Conservation (phyloP, 139 green algal genomes). For the Picochlorum sp. region DNA sequence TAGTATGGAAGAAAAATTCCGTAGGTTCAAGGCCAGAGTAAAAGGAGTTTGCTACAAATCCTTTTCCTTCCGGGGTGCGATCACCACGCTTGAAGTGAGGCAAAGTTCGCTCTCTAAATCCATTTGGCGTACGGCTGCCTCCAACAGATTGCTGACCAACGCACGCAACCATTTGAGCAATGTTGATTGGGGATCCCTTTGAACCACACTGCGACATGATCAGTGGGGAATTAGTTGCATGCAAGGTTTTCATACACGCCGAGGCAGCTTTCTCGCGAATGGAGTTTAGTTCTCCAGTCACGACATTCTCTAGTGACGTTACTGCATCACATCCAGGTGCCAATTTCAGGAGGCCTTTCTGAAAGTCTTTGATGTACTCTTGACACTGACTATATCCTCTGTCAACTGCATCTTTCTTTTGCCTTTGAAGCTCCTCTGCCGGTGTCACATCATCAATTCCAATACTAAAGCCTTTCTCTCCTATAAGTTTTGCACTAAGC, state of each 20-base stretch:
- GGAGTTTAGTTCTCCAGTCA: conserved; percentile 83
- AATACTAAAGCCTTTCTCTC: conserved; percentile 88
- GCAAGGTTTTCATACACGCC: conserved; percentile 81
- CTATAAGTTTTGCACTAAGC: conserved; percentile 83
- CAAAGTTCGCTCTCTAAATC: conserved; percentile 81
- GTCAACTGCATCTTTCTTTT: conserved; percentile 42
- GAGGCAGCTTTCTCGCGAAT: conserved; percentile 76
- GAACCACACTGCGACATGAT: conserved; percentile 95
- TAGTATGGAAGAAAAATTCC: conserved; percentile 99
- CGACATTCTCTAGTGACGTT: conserved; percentile 72
- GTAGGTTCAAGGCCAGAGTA: conserved; percentile 83
- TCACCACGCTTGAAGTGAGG: conserved; percentile 79
- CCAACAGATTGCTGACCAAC: conserved; percentile 93
- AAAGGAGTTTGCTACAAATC: conserved; percentile 97
- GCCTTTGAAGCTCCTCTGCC: conserved; percentile 32
- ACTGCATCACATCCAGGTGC: conserved; percentile 79
- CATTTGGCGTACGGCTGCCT: conserved; percentile 84
- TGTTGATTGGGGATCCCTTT: conserved; percentile 97
- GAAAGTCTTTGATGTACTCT: conserved; percentile 59
- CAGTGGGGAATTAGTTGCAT: conserved; percentile 79
- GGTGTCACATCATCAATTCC: conserved; percentile 96
- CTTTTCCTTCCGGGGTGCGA: conserved; percentile 63
- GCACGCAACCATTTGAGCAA: conserved; percentile 86
- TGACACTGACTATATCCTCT: conserved; percentile 62
- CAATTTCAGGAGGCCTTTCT: conserved; percentile 63